Evolutionary conservation across 768 basidiomycete species (phyloP).

Genomic region (Naganishia vaughanmartiniae): DNA sequence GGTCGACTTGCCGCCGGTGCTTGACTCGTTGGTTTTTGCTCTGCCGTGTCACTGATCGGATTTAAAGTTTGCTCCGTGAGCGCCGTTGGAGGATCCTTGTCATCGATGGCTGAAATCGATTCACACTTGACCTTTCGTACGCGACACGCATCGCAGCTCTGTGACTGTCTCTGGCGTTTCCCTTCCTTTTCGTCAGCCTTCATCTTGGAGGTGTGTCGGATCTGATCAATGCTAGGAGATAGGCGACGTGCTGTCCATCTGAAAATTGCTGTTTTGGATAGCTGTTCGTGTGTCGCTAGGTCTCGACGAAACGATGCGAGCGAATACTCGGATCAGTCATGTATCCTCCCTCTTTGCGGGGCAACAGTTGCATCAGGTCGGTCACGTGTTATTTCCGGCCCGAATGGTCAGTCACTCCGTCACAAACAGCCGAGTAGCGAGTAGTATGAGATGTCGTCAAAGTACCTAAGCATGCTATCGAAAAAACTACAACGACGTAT

Average conservation of each 20-base stretch:
- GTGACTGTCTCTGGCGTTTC: constrained; percentile 21
- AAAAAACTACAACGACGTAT: background rate
- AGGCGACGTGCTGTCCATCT: too few relatives aligned
- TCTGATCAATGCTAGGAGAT: background rate
- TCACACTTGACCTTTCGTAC: constrained; percentile 78
- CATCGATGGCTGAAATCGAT: background rate
- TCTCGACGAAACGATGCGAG: too few relatives aligned
- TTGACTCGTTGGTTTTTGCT: background rate
- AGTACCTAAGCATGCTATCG: background rate
- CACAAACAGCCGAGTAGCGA: too few relatives aligned
- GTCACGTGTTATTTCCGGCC: too few relatives aligned
- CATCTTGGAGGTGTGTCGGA: background rate
- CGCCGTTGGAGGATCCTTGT: background rate
- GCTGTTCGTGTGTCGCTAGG: too few relatives aligned
- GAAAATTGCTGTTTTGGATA: too few relatives aligned
- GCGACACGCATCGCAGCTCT: constrained; percentile 65
- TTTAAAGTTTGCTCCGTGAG: background rate
- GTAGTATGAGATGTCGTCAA: too few relatives aligned
- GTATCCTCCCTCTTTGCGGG: too few relatives aligned
- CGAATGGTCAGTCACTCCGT: too few relatives aligned
- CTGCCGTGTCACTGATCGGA: background rate
- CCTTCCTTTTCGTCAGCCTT: constrained; percentile 16
- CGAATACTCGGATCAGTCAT: too few relatives aligned
- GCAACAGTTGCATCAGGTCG: too few relatives aligned
- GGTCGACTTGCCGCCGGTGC: background rate